Conservation (phyloP, 331 rosid species). For the Rosa hybrid region DNA sequence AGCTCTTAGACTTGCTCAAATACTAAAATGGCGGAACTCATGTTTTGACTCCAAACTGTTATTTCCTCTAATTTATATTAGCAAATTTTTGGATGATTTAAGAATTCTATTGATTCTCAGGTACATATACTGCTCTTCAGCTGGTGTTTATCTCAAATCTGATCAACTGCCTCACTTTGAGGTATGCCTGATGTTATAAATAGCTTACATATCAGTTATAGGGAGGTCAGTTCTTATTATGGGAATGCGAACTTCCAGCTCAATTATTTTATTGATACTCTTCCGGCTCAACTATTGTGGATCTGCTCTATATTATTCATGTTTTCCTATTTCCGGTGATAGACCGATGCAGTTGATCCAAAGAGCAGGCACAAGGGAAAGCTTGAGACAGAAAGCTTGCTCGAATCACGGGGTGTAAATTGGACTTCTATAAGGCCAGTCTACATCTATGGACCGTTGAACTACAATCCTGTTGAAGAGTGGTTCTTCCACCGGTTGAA, state of each 20-base stretch:
- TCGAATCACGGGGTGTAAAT: slow-evolving; percentile 68
- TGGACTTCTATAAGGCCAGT: slow-evolving; percentile 99
- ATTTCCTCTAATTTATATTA: slow-evolving; percentile 9
- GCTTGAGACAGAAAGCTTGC: slow-evolving; percentile 90
- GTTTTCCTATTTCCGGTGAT: slow-evolving; percentile 20
- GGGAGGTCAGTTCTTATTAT: background rate
- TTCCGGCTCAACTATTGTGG: background rate
- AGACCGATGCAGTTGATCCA: slow-evolving; percentile 88
- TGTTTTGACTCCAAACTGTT: background rate
- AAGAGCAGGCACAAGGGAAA: slow-evolving; percentile 99
- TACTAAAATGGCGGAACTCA: background rate
- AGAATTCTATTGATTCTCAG: slow-evolving; percentile 42
- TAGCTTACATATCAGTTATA: background rate
- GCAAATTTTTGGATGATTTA: background rate
- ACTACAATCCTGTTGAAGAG: slow-evolving; percentile 96
- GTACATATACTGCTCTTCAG: slow-evolving; percentile 97
- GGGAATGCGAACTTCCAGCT: background rate
- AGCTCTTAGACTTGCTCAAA: background rate
- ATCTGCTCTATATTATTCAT: background rate
- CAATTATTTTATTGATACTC: background rate
- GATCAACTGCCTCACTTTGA: slow-evolving; percentile 82
- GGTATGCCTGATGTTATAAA: slow-evolving; percentile 43
- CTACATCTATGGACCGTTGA: slow-evolving; percentile 93
- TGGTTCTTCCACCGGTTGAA: slow-evolving; percentile 98
- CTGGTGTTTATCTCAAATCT: slow-evolving; percentile 89